Conservation (phyloP, 306 rosid genomes). For the Fragaria ananassa region DNA sequence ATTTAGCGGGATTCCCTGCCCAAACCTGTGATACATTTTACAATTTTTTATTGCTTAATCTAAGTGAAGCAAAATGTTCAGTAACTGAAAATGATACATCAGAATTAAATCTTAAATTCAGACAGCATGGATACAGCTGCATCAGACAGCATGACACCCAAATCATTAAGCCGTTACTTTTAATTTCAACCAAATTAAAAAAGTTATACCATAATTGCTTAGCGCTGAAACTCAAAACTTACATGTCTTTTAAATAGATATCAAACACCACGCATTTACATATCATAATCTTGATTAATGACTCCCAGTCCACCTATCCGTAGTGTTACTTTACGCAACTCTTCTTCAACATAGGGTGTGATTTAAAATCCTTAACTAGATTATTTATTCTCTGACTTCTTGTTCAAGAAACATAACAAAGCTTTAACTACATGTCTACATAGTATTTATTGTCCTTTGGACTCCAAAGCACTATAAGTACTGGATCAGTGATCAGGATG, state of each 20-base stretch:
- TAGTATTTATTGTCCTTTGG: neutral
- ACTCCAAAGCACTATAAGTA: neutral
- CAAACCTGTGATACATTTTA: conserved; percentile 51
- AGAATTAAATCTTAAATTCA: neutral
- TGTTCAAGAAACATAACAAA: neutral
- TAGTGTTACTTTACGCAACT: neutral
- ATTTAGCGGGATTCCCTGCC: conserved; percentile 93
- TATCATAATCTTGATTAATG: neutral
- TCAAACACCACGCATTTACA: neutral
- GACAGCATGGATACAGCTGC: neutral
- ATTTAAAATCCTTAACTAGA: neutral
- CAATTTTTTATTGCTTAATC: conserved; percentile 9
- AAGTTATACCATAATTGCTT: neutral
- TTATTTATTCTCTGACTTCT: neutral
- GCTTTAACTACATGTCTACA: neutral
- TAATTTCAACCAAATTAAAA: neutral
- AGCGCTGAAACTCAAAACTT: neutral
- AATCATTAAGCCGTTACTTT: neutral
- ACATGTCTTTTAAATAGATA: neutral
- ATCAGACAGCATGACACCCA: neutral
- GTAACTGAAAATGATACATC: neutral
- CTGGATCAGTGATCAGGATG: neutral
- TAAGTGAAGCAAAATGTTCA: neutral
- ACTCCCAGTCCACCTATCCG: neutral
- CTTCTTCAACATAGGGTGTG: neutral